Evolutionary conservation across 352 stramenopile species (phyloP), one percentile per base, ranked within the genome.

Genomic region (Aphanomyces stellatus): DNA sequence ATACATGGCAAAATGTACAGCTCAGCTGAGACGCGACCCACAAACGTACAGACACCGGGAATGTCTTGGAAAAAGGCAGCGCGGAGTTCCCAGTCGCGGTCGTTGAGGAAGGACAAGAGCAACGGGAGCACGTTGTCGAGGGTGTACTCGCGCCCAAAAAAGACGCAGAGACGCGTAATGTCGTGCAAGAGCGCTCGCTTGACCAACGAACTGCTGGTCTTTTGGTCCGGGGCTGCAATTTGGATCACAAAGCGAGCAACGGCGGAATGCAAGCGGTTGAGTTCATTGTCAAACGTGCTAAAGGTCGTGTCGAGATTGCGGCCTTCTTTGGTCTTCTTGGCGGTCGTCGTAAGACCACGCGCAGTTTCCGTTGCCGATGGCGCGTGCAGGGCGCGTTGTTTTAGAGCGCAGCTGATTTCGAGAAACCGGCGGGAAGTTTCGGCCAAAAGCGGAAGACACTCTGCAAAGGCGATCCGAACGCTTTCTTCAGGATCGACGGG

Each of bases 1-100:
- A 99, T 93, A 71, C 95, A 99, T 25, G 96, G 96, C 25, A 99
- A 65, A 41, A 99, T 97, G 77, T 99, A 99, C 30, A 98, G 82
- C 72, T 98, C 93, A 0, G 97, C 96, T 1, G 84, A 88, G 19
- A 93, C 85, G 17, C 88, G 80, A 3, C 96, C 96, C 27, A 99
- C 90, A 73, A 98, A 97, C 0, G 93, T 91, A 56, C 94, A 98
- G 8, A 99, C 82, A 10, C 88, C 90, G 13, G 96, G 85, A 19
- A 99, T 93, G 74, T 97, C 85, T 51, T 96, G 80, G 72, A 98
- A 99, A 61, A 94, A 93, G 25, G 84, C 81, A 22, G 79, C 85
- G 41, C 83, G 87, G 15, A 97, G 65, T 61, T 96, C 81, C 85
- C 86, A 97, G 71, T 98, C 94, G 46, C 88, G 81, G 72, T 99